phyloP scores from a whole-genome alignment of 495 filamentous ascomycete genomes.

The Amphirosellinia nigrospora region DNA sequence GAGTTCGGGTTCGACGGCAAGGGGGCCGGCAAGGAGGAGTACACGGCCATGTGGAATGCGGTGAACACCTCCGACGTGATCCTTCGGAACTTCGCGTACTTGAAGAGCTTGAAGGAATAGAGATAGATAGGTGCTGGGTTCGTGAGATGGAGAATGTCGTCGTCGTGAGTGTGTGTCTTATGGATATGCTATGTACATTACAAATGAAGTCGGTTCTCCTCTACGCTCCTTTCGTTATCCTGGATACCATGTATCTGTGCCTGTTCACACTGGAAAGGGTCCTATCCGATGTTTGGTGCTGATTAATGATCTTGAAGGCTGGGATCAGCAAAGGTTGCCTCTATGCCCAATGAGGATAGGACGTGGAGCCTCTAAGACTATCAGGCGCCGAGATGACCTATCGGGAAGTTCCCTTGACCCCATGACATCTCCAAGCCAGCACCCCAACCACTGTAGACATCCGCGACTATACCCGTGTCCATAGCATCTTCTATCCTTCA shows the following conservation, averaged over 20 bases:
- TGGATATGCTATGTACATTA: neutral
- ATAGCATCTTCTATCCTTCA: neutral
- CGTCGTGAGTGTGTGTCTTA: neutral
- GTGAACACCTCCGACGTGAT: slow-evolving; percentile 39
- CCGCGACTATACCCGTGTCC: neutral
- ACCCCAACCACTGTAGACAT: neutral
- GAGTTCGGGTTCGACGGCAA: slow-evolving; percentile 44
- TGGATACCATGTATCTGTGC: neutral
- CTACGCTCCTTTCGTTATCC: neutral
- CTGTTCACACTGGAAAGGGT: neutral
- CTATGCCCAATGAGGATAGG: neutral
- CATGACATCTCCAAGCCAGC: neutral
- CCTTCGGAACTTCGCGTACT: slow-evolving; percentile 14
- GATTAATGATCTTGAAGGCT: neutral
- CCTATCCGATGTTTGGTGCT: neutral
- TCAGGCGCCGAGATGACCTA: neutral
- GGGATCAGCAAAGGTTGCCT: neutral
- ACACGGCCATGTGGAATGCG: slow-evolving; percentile 40
- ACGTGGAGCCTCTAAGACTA: neutral
- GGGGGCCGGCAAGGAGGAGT: slow-evolving; percentile 40
- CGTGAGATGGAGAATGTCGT: neutral
- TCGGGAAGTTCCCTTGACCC: neutral
- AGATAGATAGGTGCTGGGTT: neutral
- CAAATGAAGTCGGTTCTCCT: neutral
- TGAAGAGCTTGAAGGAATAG: slow-evolving; percentile 9